Percentiles rank a stretch among this genome's conserved stretches.
Evolutionary conservation across 208 protist species (phyloP).

Genomic region (Acanthamoeba castellanii): DNA sequence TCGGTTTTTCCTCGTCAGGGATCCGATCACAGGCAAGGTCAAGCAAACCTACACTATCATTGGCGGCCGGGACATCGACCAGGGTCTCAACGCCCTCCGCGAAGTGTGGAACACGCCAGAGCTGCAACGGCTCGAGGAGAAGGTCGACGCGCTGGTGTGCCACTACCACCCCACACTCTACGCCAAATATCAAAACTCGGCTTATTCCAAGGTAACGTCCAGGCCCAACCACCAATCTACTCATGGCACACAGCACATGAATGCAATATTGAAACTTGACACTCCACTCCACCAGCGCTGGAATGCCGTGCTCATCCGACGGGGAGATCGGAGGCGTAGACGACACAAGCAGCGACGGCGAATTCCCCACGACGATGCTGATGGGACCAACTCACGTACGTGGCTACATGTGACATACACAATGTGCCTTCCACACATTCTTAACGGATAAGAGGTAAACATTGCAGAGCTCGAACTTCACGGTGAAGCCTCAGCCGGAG

Average conservation of each 20-base stretch:
- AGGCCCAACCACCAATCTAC: too few species aligned
- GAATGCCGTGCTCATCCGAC: neutral
- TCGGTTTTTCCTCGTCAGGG: neutral
- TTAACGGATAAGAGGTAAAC: too few species aligned
- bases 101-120: neutral
- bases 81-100: neutral
- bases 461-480: too few species aligned
- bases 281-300: neutral
- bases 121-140: neutral
- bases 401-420: too few species aligned
- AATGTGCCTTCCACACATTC: neutral
- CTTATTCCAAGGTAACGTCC: neutral
- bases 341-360: neutral
- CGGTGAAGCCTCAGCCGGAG: too few species aligned
- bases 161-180: neutral
- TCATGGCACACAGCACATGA: too few species aligned
- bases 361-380: neutral
- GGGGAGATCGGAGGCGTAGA: neutral
- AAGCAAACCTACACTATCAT: slow-evolving; percentile 9
- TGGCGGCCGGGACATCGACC: neutral
- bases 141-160: neutral
- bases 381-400: neutral
- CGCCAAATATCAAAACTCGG: neutral
- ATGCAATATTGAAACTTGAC: too few species aligned
- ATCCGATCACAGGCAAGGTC: neutral